Evolutionary conservation across 2,329 filamentous ascomycete genomes (phyloP), one percentile per base, ranked within the genome.

Genomic region (Stachybotrys chartarum): DNA sequence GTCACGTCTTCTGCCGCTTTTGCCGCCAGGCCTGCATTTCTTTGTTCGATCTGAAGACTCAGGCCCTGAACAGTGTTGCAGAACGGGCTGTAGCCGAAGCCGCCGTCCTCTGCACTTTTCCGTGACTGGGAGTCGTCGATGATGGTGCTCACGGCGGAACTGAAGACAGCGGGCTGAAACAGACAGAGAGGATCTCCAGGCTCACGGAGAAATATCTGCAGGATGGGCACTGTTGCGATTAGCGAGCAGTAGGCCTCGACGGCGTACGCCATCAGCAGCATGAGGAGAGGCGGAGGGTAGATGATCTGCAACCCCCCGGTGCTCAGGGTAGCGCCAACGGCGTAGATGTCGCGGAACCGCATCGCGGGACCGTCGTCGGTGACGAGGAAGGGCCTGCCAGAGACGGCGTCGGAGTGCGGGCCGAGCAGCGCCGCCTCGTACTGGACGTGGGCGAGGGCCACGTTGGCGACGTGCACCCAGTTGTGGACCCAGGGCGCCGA

Each of bases 391-490:
- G 79, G 72, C 42, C 76, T 70, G 31, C 78, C 79, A 10, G 72
- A 71, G 62, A 74, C 65, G 65, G 64, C 54, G 59, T 59, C 50
- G 5, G 58, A 65, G 49, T 72, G 67, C 17, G 69, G 66, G 30
- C 71, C 66, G 32, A 79, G 59, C 1, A 84, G 72, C 6, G 76
- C 76, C 17, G 74, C 72, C 64, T 83, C 80, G 64, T 79, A 78
- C 30, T 75, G 68, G 5, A 83, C 69, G 59, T 84, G 80, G 5
- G 75, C 79, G 17, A 82, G 66, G 10, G 79, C 78, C 57, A 80
- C 76, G 64, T 84, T 82, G 54, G 75, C 73, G 5, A 71, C 72
- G 57, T 76, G 70, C 50, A 79, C 75, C 61, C 77, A 79, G 64
- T 75, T 77, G 61, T 82, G 78, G 30, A 79, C 68, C 31, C 76